A percentile compares a stretch with the other conserved stretches of the same genome.
phyloP scores from a whole-genome alignment of 441 rosid genomes.

The Gossypium davidsonii region DNA sequence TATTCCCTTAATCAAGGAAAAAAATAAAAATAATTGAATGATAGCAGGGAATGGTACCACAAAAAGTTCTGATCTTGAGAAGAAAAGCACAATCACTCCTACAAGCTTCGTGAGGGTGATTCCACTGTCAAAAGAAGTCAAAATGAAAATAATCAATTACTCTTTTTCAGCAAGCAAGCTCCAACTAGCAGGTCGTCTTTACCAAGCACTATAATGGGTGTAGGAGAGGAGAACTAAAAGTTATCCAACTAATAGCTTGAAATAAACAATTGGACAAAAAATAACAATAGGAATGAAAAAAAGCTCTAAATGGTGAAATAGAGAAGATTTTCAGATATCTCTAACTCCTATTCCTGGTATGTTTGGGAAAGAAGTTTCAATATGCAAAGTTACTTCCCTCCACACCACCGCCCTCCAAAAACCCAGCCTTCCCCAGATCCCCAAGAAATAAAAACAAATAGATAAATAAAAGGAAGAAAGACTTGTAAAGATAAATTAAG shows the following conservation, averaged over 20 bases:
- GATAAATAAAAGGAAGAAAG: background rate
- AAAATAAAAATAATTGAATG: conserved; percentile 5
- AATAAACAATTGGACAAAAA: background rate
- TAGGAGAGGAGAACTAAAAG: background rate
- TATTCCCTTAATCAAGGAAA: background rate
- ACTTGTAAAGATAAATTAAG: background rate
- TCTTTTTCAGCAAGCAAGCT: background rate
- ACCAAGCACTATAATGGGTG: conserved; percentile 13
- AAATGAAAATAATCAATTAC: conserved; percentile 8
- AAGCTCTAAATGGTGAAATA: background rate
- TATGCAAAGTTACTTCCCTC: background rate
- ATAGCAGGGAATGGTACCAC: conserved; percentile 37
- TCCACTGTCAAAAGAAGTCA: conserved; percentile 40
- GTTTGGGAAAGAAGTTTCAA: background rate
- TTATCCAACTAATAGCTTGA: background rate
- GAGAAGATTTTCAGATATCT: background rate
- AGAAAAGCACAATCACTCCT: conserved; percentile 69
- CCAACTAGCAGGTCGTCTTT: conserved; percentile 11
- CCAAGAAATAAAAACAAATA: background rate
- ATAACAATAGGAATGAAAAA: background rate
- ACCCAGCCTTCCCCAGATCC: background rate
- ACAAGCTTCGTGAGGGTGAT: conserved; percentile 70
- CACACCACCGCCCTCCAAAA: background rate
- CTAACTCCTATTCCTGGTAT: background rate
- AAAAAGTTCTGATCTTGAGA: conserved; percentile 66